Evolutionary conservation across 495 filamentous ascomycete species (phyloP).

Genomic region (Bacidia rubella): DNA sequence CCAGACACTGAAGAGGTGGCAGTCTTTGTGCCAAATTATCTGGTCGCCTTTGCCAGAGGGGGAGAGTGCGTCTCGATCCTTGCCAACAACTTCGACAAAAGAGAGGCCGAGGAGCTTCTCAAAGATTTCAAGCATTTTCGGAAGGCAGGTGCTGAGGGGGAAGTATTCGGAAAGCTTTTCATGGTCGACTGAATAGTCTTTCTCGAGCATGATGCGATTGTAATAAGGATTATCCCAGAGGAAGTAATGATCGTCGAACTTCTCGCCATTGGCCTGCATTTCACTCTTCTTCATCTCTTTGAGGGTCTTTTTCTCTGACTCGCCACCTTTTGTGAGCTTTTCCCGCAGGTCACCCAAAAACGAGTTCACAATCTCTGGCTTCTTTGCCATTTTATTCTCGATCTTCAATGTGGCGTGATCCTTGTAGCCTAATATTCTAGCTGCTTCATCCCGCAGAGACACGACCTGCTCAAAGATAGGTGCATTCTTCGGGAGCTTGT

Average conservation of each 20-base stretch:
- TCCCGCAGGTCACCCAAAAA: slow-evolving; percentile 72
- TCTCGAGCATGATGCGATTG: slow-evolving; percentile 82
- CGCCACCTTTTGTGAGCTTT: slow-evolving; percentile 61
- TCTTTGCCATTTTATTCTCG: slow-evolving; percentile 97
- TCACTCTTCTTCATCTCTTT: slow-evolving; percentile 72
- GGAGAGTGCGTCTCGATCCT: slow-evolving; percentile 42
- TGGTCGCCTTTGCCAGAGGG: slow-evolving; percentile 46
- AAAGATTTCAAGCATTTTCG: slow-evolving; percentile 88
- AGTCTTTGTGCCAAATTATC: slow-evolving; percentile 60
- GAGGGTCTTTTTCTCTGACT: slow-evolving; percentile 59
- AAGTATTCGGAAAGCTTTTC: slow-evolving; percentile 89
- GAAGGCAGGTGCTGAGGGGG: slow-evolving; percentile 69
- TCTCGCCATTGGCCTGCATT: slow-evolving; percentile 38
- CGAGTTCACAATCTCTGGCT: slow-evolving; percentile 65
- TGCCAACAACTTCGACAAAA: slow-evolving; percentile 66
- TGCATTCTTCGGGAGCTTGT: slow-evolving; percentile 78
- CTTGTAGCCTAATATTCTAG: slow-evolving; percentile 78
- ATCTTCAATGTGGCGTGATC: slow-evolving; percentile 86
- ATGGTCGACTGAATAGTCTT: slow-evolving; percentile 79
- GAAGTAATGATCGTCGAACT: slow-evolving; percentile 52
- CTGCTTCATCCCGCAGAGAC: slow-evolving; percentile 80
- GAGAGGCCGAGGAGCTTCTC: slow-evolving; percentile 84
- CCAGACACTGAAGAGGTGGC: slow-evolving; percentile 58
- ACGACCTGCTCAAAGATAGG: slow-evolving; percentile 79
- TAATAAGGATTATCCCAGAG: slow-evolving; percentile 87